Percentiles rank a stretch among this genome's conserved stretches.
These are phyloP conservation scores for Parachlorella kessleri DNA, from an alignment of 139 green algal genomes.

Conservation along the genomic window DNA sequence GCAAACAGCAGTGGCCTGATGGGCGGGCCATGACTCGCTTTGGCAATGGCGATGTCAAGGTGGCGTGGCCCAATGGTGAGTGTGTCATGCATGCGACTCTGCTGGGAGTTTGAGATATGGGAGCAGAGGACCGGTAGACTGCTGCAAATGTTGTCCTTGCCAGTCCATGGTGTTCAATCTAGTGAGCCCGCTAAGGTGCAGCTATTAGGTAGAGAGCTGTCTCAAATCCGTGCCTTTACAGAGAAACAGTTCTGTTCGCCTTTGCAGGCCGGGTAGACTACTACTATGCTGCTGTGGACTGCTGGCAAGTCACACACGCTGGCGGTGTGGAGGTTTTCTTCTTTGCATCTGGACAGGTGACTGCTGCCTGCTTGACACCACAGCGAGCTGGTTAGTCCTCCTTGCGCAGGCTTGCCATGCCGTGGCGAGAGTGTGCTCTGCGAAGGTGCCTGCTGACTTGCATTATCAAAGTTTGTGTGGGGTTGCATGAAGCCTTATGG, in stretches of 20 bases:
- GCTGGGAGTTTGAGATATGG: not conserved
- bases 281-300: slow-evolving; percentile 80
- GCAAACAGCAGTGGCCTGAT: slow-evolving; percentile 53
- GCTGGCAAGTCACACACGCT: slow-evolving; percentile 80
- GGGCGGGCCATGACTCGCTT: slow-evolving; percentile 67
- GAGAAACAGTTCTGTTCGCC: no score
- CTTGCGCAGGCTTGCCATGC: no score
- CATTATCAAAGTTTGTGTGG: not conserved
- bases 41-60: slow-evolving; percentile 88
- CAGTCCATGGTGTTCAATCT: no score
- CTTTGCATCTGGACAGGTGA: slow-evolving; percentile 78
- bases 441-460: no score
- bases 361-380: no score
- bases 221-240: no score
- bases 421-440: no score
- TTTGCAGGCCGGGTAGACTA: slow-evolving; percentile 73
- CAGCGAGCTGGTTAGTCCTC: no score
- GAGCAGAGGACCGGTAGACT: no score
- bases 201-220: no score
- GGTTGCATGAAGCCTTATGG: not conserved
- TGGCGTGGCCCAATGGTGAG: slow-evolving; percentile 8
- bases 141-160: no score
- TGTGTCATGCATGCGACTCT: not conserved
- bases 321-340: slow-evolving; percentile 84
- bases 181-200: no score